Conservation (phyloP, 495 filamentous ascomycete genomes). For the Annulohypoxylon bovei region DNA sequence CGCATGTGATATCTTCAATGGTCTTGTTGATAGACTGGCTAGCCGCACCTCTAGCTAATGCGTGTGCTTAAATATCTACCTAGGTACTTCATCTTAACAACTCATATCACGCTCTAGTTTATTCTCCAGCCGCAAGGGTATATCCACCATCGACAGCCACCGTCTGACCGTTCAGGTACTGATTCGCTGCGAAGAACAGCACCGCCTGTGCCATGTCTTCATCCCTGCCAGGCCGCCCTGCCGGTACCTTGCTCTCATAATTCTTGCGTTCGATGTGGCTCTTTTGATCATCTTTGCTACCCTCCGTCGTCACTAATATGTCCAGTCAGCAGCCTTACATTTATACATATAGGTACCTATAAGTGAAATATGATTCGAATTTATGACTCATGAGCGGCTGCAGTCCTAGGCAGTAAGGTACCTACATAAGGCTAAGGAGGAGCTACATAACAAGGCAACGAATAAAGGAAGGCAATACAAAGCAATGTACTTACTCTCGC, state of each 20-base stretch:
- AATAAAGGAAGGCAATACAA: background rate
- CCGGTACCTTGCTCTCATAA: conserved; percentile 67
- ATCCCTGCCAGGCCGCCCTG: conserved; percentile 71
- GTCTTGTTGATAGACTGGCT: background rate
- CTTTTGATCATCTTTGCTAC: conserved; percentile 68
- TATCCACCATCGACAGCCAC: conserved; percentile 73
- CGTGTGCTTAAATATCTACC: background rate
- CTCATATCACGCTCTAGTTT: background rate
- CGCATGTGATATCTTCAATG: background rate
- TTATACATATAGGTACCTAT: background rate
- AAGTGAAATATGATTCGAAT: background rate
- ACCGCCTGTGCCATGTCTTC: conserved; percentile 77
- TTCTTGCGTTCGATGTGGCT: conserved; percentile 69
- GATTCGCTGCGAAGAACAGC: conserved; percentile 69
- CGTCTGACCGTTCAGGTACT: conserved; percentile 77
- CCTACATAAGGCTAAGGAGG: no score
- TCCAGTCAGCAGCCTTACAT: conserved; percentile 53
- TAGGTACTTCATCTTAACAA: no score
- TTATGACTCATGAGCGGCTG: background rate
- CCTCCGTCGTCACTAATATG: conserved; percentile 61
- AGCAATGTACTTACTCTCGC: conserved; percentile 54
- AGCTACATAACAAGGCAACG: background rate
- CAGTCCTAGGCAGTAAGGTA: background rate
- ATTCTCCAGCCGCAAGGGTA: conserved; percentile 40
- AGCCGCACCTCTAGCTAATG: background rate